Base-by-base conservation (phyloP, 148 eudicot species). In the Mesembryanthemum crystallinum region DNA sequence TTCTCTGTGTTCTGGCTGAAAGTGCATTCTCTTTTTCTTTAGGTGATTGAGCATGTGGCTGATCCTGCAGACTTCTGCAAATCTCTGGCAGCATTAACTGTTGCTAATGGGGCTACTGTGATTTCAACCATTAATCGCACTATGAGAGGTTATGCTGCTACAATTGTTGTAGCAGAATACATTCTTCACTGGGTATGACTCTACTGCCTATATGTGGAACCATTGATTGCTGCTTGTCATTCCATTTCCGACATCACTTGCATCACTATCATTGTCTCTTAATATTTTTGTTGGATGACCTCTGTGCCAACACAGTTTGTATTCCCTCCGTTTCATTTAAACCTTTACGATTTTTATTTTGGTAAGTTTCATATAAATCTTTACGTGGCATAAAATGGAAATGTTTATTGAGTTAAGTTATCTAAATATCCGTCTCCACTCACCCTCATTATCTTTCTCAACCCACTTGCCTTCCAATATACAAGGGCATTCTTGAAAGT, bases 21-120 rank as follows among this genome's bases (percentile, higher is more conserved):
- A 67, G 59, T 76, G 21, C n/a, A 39, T 65, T 23, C 25, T 8
- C 54, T 52, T 69, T 47, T 23, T 35, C 69, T 43, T 74, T 45
- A 94, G 98, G 97, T 94, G 69, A 88, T 94, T 80, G 98, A 94
- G 83, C 98, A 94, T 70, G 98, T 94, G 42, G 95, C 93, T 61
- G 84, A 94, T 80, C 97, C 98, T 76, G 82, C 92, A 69, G 96
- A 89, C 30, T 94, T 94, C 82, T 92, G 98, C 88, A 92, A 86
- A 79, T 94, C 98, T 61, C 78, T 94, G 82, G 85, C 89, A 70
- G 88, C 87, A 33, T 79, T 94, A 78, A 90, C 93, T 68, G 86
- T 82, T 81, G 72, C 84, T 77, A 81, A 85, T 76, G 98, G 98
- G 74, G 98, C 97, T 75, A 89, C 91, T 79, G 69, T 94, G 73